A percentile compares a stretch with the other conserved stretches of the same genome.
Conservation (phyloP, 495 filamentous ascomycete genomes). For the Terfezia boudieri region DNA sequence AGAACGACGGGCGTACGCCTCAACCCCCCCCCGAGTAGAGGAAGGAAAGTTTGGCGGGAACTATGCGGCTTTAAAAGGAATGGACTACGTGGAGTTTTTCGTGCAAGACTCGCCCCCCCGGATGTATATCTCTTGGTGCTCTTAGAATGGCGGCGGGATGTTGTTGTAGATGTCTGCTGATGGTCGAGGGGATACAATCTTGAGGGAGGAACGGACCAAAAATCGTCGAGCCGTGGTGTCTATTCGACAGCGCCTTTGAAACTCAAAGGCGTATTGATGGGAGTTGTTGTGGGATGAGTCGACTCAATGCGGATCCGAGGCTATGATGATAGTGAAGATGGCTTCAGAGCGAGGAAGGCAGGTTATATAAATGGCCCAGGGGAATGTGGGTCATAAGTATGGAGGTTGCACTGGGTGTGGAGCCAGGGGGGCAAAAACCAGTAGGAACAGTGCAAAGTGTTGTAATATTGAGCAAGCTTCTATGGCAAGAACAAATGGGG, state of each 20-base stretch:
- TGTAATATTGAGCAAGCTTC: no score
- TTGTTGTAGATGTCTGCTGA: constrained; percentile 18
- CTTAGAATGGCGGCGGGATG: constrained; percentile 15
- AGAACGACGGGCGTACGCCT: constrained; percentile 18
- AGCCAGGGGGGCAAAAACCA: no score
- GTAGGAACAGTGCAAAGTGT: no score
- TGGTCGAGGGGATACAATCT: constrained; percentile 16
- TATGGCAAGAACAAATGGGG: background rate
- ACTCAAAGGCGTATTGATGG: background rate
- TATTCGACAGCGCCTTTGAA: background rate
- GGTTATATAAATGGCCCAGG: no score
- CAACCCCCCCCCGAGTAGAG: constrained; percentile 20
- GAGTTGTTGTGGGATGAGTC: background rate
- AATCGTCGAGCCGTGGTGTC: constrained; percentile 17
- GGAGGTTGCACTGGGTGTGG: no score
- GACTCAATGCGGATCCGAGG: background rate
- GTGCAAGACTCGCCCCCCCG: no score
- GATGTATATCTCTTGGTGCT: no score
- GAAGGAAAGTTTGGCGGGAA: constrained; percentile 21
- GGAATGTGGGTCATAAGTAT: no score
- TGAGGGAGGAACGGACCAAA: constrained; percentile 14
- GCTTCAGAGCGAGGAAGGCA: no score
- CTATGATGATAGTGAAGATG: background rate
- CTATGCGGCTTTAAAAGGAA: constrained; percentile 15
- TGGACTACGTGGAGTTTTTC: no score